phyloP scores from a whole-genome alignment of 345 rosid species.

The Ceriops tagal region DNA sequence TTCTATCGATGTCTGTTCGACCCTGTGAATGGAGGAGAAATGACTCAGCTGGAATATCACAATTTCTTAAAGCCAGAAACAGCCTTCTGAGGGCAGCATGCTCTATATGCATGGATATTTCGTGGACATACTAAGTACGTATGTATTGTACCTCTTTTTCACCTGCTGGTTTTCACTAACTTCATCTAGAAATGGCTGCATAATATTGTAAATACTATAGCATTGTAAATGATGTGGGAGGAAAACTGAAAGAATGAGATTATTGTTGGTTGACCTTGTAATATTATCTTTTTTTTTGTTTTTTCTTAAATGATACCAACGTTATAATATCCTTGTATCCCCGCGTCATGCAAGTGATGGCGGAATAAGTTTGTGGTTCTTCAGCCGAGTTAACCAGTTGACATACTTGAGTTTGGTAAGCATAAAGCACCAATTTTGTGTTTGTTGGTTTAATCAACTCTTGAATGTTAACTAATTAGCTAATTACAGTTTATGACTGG shows the following conservation, averaged over 20 bases:
- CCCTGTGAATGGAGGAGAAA: constrained; percentile 86
- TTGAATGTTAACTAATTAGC: too few species aligned
- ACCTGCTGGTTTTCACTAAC: not conserved
- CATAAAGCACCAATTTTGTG: too few species aligned
- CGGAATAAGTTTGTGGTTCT: too few species aligned
- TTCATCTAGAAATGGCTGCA: not conserved
- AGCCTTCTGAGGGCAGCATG: constrained; percentile 34
- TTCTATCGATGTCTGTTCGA: constrained; percentile 89
- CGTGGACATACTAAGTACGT: not conserved
- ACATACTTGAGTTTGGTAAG: too few species aligned
- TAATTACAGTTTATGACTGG: too few species aligned
- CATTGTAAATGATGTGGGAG: not conserved
- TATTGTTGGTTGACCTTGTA: too few species aligned
- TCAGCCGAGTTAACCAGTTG: too few species aligned
- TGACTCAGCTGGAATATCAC: constrained; percentile 78
- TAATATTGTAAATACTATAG: constrained; percentile 12
- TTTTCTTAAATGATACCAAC: not conserved
- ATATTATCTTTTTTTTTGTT: not conserved
- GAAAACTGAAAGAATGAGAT: not conserved
- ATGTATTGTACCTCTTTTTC: not conserved
- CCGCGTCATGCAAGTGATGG: too few species aligned
- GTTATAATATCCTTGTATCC: too few species aligned
- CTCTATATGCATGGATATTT: not conserved
- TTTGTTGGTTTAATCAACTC: too few species aligned
- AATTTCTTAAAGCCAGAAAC: constrained; percentile 77